Evolutionary conservation across 1,139 yeast genomes (phyloP).

Genomic region (Komagataea norvegica): DNA sequence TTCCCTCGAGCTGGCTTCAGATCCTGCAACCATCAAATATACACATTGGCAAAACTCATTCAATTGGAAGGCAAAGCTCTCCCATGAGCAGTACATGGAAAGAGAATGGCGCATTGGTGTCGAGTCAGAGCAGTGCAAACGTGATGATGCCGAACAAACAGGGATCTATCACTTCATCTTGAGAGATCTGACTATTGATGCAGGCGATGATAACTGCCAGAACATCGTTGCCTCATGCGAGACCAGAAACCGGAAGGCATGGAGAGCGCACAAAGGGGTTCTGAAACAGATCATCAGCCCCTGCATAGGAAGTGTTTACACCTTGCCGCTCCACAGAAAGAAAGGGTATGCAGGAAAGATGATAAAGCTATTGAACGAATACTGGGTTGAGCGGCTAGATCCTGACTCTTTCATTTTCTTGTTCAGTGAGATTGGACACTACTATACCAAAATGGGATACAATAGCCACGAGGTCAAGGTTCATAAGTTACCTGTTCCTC

Average conservation of each 20-base stretch:
- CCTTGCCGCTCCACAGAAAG: conserved; percentile 52
- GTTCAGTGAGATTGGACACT: conserved; percentile 73
- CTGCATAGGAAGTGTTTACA: conserved; percentile 64
- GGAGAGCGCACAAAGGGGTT: conserved; percentile 26
- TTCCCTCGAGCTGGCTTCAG: conserved; percentile 24
- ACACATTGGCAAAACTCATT: conserved; percentile 46
- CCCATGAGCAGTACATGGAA: conserved; percentile 43
- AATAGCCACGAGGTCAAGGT: conserved; percentile 44
- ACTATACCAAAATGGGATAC: conserved; percentile 57
- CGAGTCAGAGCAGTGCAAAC: conserved; percentile 23
- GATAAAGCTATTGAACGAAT: conserved; percentile 38
- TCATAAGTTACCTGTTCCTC: conserved; percentile 20
- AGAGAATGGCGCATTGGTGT: conserved; percentile 44
- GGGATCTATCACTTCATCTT: conserved; percentile 35
- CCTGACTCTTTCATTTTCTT: conserved; percentile 17
- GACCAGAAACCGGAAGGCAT: conserved; percentile 40
- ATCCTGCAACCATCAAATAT: conserved; percentile 40
- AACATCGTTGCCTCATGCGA: conserved; percentile 44
- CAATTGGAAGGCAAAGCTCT: conserved; percentile 50
- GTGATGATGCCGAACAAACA: conserved; percentile 21
- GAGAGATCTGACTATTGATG: conserved; percentile 26
- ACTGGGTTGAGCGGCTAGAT: conserved; percentile 33
- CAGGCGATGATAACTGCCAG: conserved; percentile 18
- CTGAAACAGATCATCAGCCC: conserved; percentile 38
- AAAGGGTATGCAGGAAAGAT: conserved; percentile 60